Conservation (phyloP, 352 stramenopile genomes). For the Phytophthora fragariaefolia region DNA sequence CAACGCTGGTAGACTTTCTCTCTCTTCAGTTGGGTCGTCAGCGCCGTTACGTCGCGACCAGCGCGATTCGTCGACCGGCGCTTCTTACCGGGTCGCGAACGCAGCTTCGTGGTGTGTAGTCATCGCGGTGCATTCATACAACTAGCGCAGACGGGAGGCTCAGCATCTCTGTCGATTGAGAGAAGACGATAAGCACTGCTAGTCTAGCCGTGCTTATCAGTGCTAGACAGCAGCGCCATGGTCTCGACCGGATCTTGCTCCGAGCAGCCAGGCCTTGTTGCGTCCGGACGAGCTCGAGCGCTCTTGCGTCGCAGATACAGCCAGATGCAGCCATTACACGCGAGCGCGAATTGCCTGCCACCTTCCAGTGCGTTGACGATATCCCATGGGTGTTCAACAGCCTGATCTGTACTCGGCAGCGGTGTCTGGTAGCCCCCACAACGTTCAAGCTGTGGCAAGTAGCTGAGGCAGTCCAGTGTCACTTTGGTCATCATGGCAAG, state of each 20-base stretch:
- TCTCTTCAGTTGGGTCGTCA: neutral
- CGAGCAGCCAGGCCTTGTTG: neutral
- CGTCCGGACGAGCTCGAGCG: neutral
- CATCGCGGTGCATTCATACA: neutral
- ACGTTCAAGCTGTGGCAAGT: neutral
- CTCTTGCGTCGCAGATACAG: conserved; percentile 9
- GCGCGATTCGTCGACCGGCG: neutral
- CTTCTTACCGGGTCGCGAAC: neutral
- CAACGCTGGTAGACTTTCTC: neutral
- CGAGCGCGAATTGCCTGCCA: conserved; percentile 4
- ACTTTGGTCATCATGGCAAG: neutral
- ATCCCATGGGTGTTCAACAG: conserved; percentile 3
- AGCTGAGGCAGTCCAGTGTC: neutral
- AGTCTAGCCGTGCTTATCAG: no score
- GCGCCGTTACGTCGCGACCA: neutral
- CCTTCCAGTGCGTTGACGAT: conserved; percentile 22
- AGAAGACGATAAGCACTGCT: no score
- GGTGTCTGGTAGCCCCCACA: no score
- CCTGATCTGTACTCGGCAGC: no score
- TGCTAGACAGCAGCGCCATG: no score
- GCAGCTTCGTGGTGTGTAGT: neutral
- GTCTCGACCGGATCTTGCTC: neutral
- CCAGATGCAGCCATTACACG: conserved; percentile 4
- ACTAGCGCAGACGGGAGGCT: neutral
- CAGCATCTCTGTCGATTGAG: neutral